phyloP scores from a whole-genome alignment of 805 yeast genomes.

The Isabelozyma gotoi region DNA sequence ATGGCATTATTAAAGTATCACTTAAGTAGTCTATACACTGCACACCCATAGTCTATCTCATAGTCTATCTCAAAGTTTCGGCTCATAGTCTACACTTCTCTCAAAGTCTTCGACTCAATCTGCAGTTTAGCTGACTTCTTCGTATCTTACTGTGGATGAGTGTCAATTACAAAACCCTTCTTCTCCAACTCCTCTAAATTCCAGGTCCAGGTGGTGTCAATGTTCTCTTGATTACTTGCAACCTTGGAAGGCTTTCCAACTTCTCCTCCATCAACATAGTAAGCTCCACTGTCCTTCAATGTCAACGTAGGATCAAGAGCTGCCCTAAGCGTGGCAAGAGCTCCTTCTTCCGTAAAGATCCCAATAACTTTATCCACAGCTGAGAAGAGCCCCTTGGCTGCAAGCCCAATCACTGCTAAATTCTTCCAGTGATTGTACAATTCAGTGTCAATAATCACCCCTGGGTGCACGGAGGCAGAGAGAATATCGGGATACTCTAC shows the following conservation, averaged over 20 bases:
- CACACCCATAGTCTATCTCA: too few relatives aligned
- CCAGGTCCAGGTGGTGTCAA: slow-evolving; percentile 29
- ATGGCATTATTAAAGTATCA: too few relatives aligned
- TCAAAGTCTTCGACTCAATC: too few relatives aligned
- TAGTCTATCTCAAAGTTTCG: too few relatives aligned
- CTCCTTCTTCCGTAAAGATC: slow-evolving; percentile 33
- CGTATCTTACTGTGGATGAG: not conserved
- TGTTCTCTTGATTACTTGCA: slow-evolving; percentile 20
- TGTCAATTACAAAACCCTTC: slow-evolving; percentile 10
- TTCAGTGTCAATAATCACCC: slow-evolving; percentile 32
- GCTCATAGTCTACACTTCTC: too few relatives aligned
- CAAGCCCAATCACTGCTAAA: slow-evolving; percentile 20
- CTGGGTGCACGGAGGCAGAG: slow-evolving; percentile 39
- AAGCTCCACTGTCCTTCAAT: slow-evolving; percentile 26
- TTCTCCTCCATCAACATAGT: slow-evolving; percentile 32
- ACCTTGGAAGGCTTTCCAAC: slow-evolving; percentile 18
- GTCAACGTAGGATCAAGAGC: slow-evolving; percentile 28
- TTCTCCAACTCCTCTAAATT: slow-evolving; percentile 19
- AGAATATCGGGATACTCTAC: slow-evolving; percentile 28
- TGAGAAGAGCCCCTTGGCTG: slow-evolving; percentile 8
- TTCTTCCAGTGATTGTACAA: slow-evolving; percentile 29
- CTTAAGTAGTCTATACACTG: too few relatives aligned
- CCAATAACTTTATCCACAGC: slow-evolving; percentile 18
- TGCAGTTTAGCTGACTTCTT: too few relatives aligned
- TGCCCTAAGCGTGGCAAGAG: slow-evolving; percentile 31